Percentiles rank a stretch among this genome's conserved stretches.
These are phyloP conservation scores for Leptographium lundbergii DNA, from an alignment of 2,329 filamentous ascomycete species.

Conservation along the genomic window DNA sequence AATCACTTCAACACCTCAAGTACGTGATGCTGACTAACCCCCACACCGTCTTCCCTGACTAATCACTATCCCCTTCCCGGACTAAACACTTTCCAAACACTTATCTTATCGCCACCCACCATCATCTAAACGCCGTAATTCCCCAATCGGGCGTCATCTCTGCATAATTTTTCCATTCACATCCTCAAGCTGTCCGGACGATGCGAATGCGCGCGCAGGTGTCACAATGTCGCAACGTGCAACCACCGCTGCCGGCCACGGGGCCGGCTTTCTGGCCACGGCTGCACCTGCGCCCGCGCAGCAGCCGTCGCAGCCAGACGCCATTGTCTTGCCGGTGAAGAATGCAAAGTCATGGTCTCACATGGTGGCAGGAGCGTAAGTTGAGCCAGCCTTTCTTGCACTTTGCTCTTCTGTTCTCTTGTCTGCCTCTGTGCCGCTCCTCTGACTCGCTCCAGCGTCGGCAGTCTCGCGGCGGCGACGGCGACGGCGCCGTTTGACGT, in stretches of 20 bases:
- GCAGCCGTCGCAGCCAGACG: background rate
- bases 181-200: background rate
- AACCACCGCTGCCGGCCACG: slow-evolving; percentile 1
- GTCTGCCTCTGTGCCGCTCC: background rate
- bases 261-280: slow-evolving; percentile 4
- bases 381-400: slow-evolving; percentile 8
- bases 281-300: background rate
- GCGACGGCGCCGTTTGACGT: slow-evolving; percentile 92
- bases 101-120: slow-evolving; percentile 2
- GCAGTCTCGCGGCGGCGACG: slow-evolving; percentile 84
- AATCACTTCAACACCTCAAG: too few species aligned
- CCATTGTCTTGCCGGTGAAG: slow-evolving; percentile 14
- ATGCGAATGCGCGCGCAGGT: slow-evolving; percentile 3
- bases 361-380: slow-evolving; percentile 80
- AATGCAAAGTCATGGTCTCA: slow-evolving; percentile 75
- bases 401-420: too few species aligned
- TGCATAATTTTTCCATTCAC: background rate
- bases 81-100: too few species aligned
- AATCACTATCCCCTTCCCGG: too few species aligned
- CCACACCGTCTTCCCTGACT: too few species aligned
- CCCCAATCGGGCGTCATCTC: background rate
- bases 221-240: slow-evolving; percentile 9
- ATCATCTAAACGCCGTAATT: background rate
- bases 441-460: slow-evolving; percentile 40
- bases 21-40: too few species aligned